Percentiles rank a stretch among this genome's conserved stretches.
Conservation (phyloP, 2,329 filamentous ascomycete genomes). For the Coniochaeta prunicola region DNA sequence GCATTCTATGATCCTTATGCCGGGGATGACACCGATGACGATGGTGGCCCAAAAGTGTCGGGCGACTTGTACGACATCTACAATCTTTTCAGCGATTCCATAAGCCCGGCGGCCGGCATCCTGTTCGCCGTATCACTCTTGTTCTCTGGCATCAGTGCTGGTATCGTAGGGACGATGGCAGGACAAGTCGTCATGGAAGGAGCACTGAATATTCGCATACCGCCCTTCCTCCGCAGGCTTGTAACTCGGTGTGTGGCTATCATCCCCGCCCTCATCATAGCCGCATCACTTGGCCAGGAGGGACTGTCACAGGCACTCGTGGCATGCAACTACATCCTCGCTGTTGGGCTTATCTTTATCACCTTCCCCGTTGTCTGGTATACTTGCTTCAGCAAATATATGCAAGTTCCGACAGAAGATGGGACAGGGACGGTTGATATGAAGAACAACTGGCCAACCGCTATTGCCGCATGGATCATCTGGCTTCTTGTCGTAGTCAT, state of each 20-base stretch:
- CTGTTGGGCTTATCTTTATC: conserved; percentile 20
- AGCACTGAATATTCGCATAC: conserved; percentile 17
- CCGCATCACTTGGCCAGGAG: conserved; percentile 18
- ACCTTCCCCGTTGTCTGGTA: conserved; percentile 21
- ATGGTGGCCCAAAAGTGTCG: conserved; percentile 35
- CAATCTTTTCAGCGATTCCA: conserved; percentile 55
- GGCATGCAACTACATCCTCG: conserved; percentile 19
- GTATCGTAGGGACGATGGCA: conserved; percentile 69
- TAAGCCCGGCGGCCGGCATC: conserved; percentile 64
- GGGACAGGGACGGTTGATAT: conserved; percentile 9
- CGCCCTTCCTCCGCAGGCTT: conserved; percentile 19
- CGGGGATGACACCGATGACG: conserved; percentile 32
- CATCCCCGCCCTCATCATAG: conserved; percentile 21
- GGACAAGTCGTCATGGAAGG: conserved; percentile 47
- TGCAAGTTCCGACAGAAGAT: conserved; percentile 15
- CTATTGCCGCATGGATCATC: conserved; percentile 12
- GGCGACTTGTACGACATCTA: conserved; percentile 72
- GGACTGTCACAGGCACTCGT: conserved; percentile 19
- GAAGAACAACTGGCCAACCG: conserved; percentile 10
- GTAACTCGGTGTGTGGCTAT: conserved; percentile 21
- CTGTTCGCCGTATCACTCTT: conserved; percentile 65
- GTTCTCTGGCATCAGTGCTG: conserved; percentile 59
- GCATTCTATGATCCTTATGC: conserved; percentile 48
- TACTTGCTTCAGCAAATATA: conserved; percentile 18
- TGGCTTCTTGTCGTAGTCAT: conserved; percentile 16